Percentiles rank a stretch among this genome's conserved stretches.
These are phyloP conservation scores for Vigna reflexopilosa DNA, from an alignment of 306 rosid species.

Conservation along the genomic window DNA sequence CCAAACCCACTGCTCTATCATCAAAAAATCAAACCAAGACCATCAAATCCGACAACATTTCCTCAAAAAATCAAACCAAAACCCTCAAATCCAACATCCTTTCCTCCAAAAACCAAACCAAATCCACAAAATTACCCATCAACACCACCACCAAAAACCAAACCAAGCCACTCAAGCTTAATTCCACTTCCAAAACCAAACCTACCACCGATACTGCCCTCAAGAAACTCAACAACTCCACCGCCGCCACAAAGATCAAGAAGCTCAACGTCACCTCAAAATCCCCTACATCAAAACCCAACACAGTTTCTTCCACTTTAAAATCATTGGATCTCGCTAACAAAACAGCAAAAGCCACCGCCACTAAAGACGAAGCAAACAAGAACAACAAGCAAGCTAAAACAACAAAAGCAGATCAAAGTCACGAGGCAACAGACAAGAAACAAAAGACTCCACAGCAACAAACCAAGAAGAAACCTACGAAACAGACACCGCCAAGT, in stretches of 20 bases:
- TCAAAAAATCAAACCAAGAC: constrained; percentile 47
- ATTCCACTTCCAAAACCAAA: constrained; percentile 38
- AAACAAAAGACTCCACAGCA: constrained; percentile 37
- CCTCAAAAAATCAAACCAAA: constrained; percentile 53
- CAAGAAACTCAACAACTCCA: constrained; percentile 60
- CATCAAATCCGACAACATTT: constrained; percentile 36
- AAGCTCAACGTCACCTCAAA: constrained; percentile 62
- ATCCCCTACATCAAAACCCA: constrained; percentile 52
- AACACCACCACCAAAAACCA: constrained; percentile 55
- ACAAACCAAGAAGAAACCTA: constrained; percentile 45
- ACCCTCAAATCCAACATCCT: neutral
- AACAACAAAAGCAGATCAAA: constrained; percentile 43
- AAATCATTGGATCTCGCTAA: constrained; percentile 58
- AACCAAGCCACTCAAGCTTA: constrained; percentile 50
- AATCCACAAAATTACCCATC: constrained; percentile 7
- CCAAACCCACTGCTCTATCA: constrained; percentile 7
- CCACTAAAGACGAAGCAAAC: constrained; percentile 33
- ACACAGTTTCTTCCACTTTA: constrained; percentile 49
- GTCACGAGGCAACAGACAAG: constrained; percentile 36
- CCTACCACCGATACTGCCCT: constrained; percentile 26
- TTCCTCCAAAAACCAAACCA: constrained; percentile 38
- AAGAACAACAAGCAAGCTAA: constrained; percentile 30
- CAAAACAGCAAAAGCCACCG: constrained; percentile 65
- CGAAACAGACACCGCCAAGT: constrained; percentile 56
- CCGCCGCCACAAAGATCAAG: constrained; percentile 51